A percentile compares a stretch with the other conserved stretches of the same genome.
phyloP scores from a whole-genome alignment of 1,284 basidiomycete species.

The Athelia sp. region DNA sequence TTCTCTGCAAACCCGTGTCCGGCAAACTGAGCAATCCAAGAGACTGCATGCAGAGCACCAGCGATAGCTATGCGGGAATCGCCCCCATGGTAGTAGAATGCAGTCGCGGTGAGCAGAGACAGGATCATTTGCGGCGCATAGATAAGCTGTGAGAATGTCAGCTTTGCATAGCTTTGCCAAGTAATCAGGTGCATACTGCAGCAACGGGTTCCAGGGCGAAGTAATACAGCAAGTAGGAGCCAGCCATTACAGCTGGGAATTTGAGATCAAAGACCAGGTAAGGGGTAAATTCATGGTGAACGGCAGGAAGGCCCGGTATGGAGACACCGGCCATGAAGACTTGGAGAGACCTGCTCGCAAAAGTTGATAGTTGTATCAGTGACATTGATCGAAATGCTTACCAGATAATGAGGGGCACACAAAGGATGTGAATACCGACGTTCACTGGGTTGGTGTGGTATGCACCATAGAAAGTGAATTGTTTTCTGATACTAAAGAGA shows the following conservation, averaged over 20 bases:
- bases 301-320: conserved; percentile 44
- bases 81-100: conserved; percentile 27
- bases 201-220: conserved; percentile 71
- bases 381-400: conserved; percentile 26
- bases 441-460: conserved; percentile 83
- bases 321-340: conserved; percentile 52
- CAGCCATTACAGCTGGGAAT: conserved; percentile 49
- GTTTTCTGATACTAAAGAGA: neutral
- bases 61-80: conserved; percentile 43
- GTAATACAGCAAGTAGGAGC: conserved; percentile 69
- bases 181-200: conserved; percentile 49
- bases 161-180: too few relatives aligned
- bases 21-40: conserved; percentile 83
- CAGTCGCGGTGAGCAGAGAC: conserved; percentile 48
- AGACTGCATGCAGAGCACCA: conserved; percentile 46
- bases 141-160: conserved; percentile 44
- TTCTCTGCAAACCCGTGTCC: conserved; percentile 82
- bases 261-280: conserved; percentile 71
- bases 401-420: conserved; percentile 82
- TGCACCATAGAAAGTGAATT: conserved; percentile 78
- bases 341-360: conserved; percentile 19
- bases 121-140: conserved; percentile 57
- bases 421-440: conserved; percentile 75
- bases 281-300: conserved; percentile 51
- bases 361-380: conserved; percentile 4